Percentiles rank a stretch among this genome's conserved stretches.
Evolutionary conservation across 2,329 filamentous ascomycete genomes (phyloP).

Genomic region (Hymenotorrendiella dingleyae): DNA sequence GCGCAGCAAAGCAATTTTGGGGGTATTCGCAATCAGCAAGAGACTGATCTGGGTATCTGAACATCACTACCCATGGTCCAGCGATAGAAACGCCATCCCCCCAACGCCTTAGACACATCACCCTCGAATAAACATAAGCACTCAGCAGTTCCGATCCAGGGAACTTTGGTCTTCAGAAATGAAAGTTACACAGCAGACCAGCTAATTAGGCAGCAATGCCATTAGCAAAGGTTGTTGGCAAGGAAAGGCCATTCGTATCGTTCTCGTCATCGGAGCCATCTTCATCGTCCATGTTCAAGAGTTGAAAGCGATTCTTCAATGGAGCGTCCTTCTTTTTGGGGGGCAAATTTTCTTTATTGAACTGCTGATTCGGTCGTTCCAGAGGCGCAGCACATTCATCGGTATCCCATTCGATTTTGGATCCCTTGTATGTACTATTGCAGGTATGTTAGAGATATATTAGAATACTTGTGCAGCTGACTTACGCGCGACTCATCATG

Average conservation of each 20-base stretch:
- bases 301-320: constrained; percentile 54
- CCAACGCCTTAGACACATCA: constrained; percentile 10
- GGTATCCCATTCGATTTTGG: constrained; percentile 61
- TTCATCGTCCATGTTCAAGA: constrained; percentile 47
- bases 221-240: constrained; percentile 8
- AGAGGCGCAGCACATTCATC: constrained; percentile 60
- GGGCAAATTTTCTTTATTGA: constrained; percentile 24
- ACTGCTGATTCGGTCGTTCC: constrained; percentile 21
- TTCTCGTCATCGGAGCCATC: constrained; percentile 18
- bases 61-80: constrained; percentile 11
- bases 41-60: constrained; percentile 15
- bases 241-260: constrained; percentile 13
- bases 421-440: constrained; percentile 59
- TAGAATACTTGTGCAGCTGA: constrained; percentile 13
- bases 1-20: constrained; percentile 10
- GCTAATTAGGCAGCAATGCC: neutral
- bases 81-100: constrained; percentile 14
- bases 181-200: neutral
- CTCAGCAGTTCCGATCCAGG: no score
- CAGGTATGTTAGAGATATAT: constrained; percentile 20
- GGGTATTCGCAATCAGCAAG: constrained; percentile 13
- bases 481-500: constrained; percentile 54
- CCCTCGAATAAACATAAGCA: no score
- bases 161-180: no score
- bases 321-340: constrained; percentile 35